Base-by-base conservation (phyloP, 1,139 yeast species). In the Suzukiozyma palmioleophila region DNA sequence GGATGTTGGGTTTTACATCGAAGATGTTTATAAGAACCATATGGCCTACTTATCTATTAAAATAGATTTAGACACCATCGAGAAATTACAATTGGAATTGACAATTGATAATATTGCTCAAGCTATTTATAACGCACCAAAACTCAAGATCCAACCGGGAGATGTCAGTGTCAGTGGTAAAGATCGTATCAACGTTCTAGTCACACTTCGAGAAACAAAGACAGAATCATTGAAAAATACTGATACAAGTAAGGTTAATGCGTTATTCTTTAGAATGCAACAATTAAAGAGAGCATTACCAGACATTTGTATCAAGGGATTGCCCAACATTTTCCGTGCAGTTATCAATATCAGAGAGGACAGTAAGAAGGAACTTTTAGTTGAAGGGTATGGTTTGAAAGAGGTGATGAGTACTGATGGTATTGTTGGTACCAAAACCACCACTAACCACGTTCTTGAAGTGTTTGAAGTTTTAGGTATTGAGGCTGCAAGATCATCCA, bases 351-450 rank as follows among this genome's bases (percentile, higher is more conserved):
- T 92, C 51, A 77, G 80, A 46, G 94, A 85, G 57, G 90, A 89
- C 56, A 80, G 81, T 54, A 87, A 87, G 64, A 84, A 84, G 57
- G 97, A 92, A 63, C 69, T 94, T 47, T 75, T 94, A 54, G 97
- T 92, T 38, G 99, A 94, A 75, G 99, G 99, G 18, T 92, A 94
- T 56, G 99, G 99, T 18, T 69, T 94, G 51, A 86, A 89, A 57
- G 89, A 88, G 40, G 98, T 94, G 42, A 92, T 94, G 97, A 83
- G 90, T 48, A 92, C 97, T 1, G 97, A 92, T 57, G 99, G 99
- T 67, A 89, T 94, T 36, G 72, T 92, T 32, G 97, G 98, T 10
- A 72, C 84, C 28, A 81, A 81, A 60, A 92, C 98, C 1, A 72
- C 75, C 42, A 90, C 98, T 11, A 94, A 94, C 61, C 99, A 94